Percentiles rank a stretch among this genome's conserved stretches.
Evolutionary conservation across 2,329 filamentous ascomycete genomes (phyloP).

Genomic region (Dothidotthia symphoricarpi): DNA sequence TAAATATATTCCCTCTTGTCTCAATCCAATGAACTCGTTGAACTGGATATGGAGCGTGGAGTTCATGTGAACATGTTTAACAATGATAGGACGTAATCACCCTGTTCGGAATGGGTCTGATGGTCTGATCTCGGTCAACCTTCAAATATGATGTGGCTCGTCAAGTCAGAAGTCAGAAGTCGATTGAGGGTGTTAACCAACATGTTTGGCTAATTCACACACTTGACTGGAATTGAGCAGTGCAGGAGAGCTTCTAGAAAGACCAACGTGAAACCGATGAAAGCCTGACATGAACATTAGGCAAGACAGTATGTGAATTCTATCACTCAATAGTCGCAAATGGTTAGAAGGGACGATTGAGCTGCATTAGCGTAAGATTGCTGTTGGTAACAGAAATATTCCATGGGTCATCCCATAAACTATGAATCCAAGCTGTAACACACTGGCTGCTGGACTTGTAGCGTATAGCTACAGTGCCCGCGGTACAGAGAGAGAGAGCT

Average conservation of each 20-base stretch:
- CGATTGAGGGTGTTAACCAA: too few relatives aligned
- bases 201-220: too few relatives aligned
- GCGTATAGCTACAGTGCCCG: neutral
- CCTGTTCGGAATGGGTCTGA: too few relatives aligned
- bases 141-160: too few relatives aligned
- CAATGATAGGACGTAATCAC: too few relatives aligned
- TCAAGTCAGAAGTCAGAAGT: too few relatives aligned
- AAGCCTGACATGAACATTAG: slow-evolving; percentile 23
- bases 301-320: slow-evolving; percentile 15
- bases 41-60: too few relatives aligned
- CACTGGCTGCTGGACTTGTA: slow-evolving; percentile 3
- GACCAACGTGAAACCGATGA: slow-evolving; percentile 28
- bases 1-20: too few relatives aligned
- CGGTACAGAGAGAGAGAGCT: slow-evolving; percentile 1
- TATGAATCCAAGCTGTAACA: slow-evolving; percentile 9
- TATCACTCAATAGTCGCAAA: slow-evolving; percentile 16
- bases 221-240: too few relatives aligned
- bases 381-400: slow-evolving; percentile 9
- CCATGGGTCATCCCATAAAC: slow-evolving; percentile 14
- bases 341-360: slow-evolving; percentile 21
- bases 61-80: too few relatives aligned
- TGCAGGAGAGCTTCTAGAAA: slow-evolving; percentile 28
- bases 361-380: slow-evolving; percentile 28
- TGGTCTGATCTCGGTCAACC: too few relatives aligned
- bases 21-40: too few relatives aligned